A percentile compares a stretch with the other conserved stretches of the same genome.
phyloP scores from a whole-genome alignment of 495 filamentous ascomycete species.

The Hypomontagnella monticulosa region DNA sequence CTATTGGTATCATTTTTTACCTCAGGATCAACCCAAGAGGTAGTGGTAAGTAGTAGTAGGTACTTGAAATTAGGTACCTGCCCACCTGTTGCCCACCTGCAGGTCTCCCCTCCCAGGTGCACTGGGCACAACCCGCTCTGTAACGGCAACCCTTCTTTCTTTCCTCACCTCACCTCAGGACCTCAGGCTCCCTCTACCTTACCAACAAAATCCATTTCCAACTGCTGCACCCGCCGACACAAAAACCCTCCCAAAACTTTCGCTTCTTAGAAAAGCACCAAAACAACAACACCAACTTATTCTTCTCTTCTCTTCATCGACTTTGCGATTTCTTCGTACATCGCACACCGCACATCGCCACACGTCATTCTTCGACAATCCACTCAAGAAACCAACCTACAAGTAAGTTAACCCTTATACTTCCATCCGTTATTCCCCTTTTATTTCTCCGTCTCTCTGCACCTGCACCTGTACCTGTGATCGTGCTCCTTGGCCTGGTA shows the following conservation, averaged over 20 bases:
- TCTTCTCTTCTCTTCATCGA: constrained; percentile 36
- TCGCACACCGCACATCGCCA: constrained; percentile 51
- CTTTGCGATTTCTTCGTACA: constrained; percentile 32
- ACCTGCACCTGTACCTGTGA: constrained; percentile 27
- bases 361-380: constrained; percentile 28
- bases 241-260: constrained; percentile 54
- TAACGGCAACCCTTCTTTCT: constrained; percentile 22
- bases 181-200: constrained; percentile 12
- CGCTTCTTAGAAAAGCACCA: constrained; percentile 49
- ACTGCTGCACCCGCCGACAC: constrained; percentile 58
- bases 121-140: constrained; percentile 28
- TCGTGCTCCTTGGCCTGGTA: constrained; percentile 43
- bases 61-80: constrained; percentile 5
- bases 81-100: background rate
- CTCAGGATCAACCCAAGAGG: no score
- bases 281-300: constrained; percentile 48
- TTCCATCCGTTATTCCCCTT: constrained; percentile 5
- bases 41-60: background rate
- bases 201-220: constrained; percentile 31
- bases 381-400: constrained; percentile 12
- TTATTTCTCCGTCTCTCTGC: constrained; percentile 7
- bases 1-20: no score
- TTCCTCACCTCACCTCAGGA: constrained; percentile 30
- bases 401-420: constrained; percentile 28
- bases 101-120: constrained; percentile 18